These are phyloP conservation scores for Sarocladiaceae sp. DNA, from an alignment of 2,329 filamentous ascomycete genomes.

Conservation along the genomic window DNA sequence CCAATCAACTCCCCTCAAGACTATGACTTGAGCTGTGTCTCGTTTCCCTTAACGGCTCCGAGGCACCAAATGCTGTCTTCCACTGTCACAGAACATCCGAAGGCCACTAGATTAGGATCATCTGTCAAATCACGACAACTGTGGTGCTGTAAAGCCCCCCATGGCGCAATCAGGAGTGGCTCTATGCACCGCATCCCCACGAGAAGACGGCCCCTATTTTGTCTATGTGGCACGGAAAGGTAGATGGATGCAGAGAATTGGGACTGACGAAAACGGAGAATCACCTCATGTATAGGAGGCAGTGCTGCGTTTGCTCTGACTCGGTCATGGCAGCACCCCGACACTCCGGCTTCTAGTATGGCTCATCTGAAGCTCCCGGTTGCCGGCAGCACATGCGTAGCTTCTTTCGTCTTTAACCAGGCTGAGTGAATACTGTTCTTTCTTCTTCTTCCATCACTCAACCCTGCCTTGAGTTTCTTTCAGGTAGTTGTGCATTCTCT, in stretches of 20 bases:
- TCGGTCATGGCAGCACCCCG: not conserved
- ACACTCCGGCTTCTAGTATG: not conserved
- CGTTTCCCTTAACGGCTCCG: not conserved
- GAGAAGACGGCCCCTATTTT: not conserved
- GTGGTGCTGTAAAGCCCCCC: not conserved
- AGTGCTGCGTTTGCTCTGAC: not conserved
- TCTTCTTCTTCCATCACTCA: not conserved
- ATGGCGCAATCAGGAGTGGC: not conserved
- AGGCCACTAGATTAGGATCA: not conserved
- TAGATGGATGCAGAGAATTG: not conserved
- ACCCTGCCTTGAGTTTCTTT: not conserved
- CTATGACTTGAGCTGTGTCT: not conserved
- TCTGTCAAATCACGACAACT: not conserved
- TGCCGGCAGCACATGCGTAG: not conserved
- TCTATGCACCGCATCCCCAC: not conserved
- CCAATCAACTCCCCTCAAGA: no score
- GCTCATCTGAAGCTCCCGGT: not conserved
- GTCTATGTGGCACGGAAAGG: not conserved
- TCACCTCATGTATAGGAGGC: not conserved
- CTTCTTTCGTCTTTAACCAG: not conserved
- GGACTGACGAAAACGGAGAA: not conserved
- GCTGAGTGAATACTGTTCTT: not conserved
- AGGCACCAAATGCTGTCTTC: not conserved
- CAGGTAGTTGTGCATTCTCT: no score
- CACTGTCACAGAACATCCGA: not conserved